Base-by-base conservation (phyloP, 805 yeast genomes). In the Starmera quercuum region DNA sequence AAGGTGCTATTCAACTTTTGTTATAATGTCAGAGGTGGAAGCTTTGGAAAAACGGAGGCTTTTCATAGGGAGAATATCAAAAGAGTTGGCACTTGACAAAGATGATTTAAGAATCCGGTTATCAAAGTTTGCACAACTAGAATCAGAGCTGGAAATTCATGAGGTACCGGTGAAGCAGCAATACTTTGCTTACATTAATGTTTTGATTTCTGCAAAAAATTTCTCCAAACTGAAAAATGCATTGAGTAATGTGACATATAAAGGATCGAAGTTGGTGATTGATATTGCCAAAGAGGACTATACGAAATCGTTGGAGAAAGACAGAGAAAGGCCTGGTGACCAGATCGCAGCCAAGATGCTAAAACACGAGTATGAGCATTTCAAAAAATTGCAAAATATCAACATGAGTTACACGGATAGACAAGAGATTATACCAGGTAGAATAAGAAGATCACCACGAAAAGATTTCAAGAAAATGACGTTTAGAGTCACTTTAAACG, bases 181-280 rank as follows among this genome's bases (percentile, higher is more conserved):
- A 6, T 52, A 53, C 4, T 92, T 76, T 61, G 96, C 79, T 1
- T 86, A 69, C 42, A 53, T 83, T 1, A 75, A 82, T 16, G 61
- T 90, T 55, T 58, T 63, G n/a, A 54, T 79, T 10, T 54, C 66
- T 1, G 61, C 64, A 4, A 56, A 59, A 15, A 62, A 66, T 23
- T 74, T 68, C 35, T 59, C 56, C 1, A 71, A 70, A 30, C 56
- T 90, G 33, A 68, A 69, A 37, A 53, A 59, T 6, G 63, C 82
- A 1, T 68, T 84, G 42, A 72, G 85, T 51, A 92, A 88, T 20
- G 72, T 81, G 2, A 71, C 70, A 18, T 90, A 69, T 58, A 85
- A 83, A 68, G 95, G 95, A 3, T 66, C 80, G 18, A 73, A 68
- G 34, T 55, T 90, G 23, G 63, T 64, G 3, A 58, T 90, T 8